Evolutionary conservation across 73 alveolate genomes (phyloP), one percentile per base, ranked within the genome.

Genomic region (Effrenium voratum): DNA sequence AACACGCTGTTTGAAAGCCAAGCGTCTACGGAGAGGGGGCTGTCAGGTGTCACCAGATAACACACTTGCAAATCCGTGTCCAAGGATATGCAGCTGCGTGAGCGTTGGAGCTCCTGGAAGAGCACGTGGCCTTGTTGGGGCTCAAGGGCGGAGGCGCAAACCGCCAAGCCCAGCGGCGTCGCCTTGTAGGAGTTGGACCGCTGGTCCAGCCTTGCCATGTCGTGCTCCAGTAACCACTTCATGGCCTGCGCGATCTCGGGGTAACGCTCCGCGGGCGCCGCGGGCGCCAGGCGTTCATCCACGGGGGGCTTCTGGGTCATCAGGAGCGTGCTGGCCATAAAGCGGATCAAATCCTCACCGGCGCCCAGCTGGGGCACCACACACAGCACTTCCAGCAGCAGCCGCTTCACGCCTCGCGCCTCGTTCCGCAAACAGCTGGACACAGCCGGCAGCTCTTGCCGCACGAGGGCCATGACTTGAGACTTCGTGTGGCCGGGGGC

Each of bases 151-250:
- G 76, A 49, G 16, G 92, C 72, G 50, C 92, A 82, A 47, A 82
- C 92, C 16, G 92, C 92, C 5, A 49, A 73, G 16, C 92, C 92
- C 92, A 82, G 36, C 28, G 92, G 92, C 2, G 92, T 82, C 10
- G 92, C 92, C n/a, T 50, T 46, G 50, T 82, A 82, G 2, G 92
- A 72, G 49, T 82, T 82, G 40, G 92, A 82, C 16, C 92, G 73
- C 92, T 82, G 75, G 49, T 82, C 92, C 75, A 82, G 49, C 36
- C 92, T 72, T n/a, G 92, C 92, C 92, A 82, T 82, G 50, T 82
- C 92, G n/a, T 82, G 76, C 34, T 72, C 52, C 72, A 82, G 50
- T 5, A 82, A 73, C 92, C 92, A 82, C 49, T 82, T 82, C 76
- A 82, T 41, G 26, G 92, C 92, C n/a, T 82, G 75, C 0, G 92